Conservation (phyloP, 208 protist genomes). For the Acanthamoeba sp. region DNA sequence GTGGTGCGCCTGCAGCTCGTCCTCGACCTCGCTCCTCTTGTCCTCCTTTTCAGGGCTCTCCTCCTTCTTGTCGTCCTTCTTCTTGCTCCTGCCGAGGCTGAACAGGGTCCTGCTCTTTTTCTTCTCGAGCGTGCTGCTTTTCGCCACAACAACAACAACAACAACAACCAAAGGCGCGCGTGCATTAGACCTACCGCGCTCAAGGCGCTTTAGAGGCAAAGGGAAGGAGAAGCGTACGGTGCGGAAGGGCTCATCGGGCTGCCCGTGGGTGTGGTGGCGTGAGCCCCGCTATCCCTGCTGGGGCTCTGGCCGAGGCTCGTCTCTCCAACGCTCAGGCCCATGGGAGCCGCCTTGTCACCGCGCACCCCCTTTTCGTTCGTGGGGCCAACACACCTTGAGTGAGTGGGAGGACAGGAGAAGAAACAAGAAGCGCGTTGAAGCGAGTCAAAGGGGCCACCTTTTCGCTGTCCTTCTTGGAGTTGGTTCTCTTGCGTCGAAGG, state of each 20-base stretch:
- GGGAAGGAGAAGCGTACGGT: background rate
- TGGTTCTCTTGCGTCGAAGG: background rate
- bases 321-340: background rate
- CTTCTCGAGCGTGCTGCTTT: constrained; percentile 2
- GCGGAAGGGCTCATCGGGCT: background rate
- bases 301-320: background rate
- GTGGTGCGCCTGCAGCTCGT: background rate
- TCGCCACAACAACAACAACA: background rate
- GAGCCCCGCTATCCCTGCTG: background rate
- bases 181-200: too few relatives aligned
- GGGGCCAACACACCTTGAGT: background rate
- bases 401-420: too few relatives aligned
- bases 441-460: background rate
- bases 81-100: background rate
- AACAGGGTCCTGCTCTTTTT: constrained; percentile 1
- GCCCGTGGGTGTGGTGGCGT: background rate
- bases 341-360: background rate
- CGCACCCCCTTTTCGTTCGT: background rate
- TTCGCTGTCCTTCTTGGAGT: background rate
- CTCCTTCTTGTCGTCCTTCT: background rate
- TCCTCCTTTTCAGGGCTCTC: background rate
- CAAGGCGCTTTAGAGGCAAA: too few relatives aligned
- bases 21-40: background rate
- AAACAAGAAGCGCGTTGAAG: background rate
- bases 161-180: too few relatives aligned